Conservation (phyloP, 129 eudicot species). For the Rutidosis leptorrhynchoides region DNA sequence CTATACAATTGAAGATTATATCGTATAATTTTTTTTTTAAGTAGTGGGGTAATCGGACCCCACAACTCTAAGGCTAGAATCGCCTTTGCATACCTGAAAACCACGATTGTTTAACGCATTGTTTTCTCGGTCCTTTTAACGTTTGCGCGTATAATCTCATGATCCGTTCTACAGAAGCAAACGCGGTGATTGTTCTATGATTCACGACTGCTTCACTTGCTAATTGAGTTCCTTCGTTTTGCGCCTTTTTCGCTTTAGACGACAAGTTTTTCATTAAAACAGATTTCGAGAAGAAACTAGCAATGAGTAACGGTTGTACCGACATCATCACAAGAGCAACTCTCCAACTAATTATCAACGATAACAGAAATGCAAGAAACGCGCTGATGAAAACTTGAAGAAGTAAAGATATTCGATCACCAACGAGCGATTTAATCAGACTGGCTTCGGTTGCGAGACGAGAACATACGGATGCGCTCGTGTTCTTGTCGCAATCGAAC, state of each 20-base stretch:
- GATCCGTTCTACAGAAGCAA: conserved; percentile 66
- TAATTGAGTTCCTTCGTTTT: conserved; percentile 68
- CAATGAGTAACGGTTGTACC: conserved; percentile 56
- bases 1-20: too few relatives aligned
- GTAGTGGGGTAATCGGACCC: too few relatives aligned
- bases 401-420: conserved; percentile 64
- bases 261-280: conserved; percentile 63
- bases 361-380: conserved; percentile 48
- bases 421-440: conserved; percentile 60
- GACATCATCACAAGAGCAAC: conserved; percentile 64
- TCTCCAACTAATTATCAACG: conserved; percentile 56
- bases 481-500: conserved; percentile 71
- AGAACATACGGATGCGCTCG: conserved; percentile 73
- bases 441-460: conserved; percentile 65
- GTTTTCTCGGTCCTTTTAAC: conserved; percentile 46
- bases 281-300: conserved; percentile 57
- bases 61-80: too few relatives aligned
- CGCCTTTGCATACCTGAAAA: too few relatives aligned
- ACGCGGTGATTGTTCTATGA: conserved; percentile 74
- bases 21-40: too few relatives aligned
- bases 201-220: conserved; percentile 85
- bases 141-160: conserved; percentile 49
- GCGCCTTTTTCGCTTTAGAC: conserved; percentile 52
- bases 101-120: conserved; percentile 67
- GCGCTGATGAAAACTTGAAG: conserved; percentile 67